A percentile compares a stretch with the other conserved stretches of the same genome.
These are phyloP conservation scores for Pleodorina starrii DNA, from an alignment of 139 green algal genomes.

Conservation along the genomic window DNA sequence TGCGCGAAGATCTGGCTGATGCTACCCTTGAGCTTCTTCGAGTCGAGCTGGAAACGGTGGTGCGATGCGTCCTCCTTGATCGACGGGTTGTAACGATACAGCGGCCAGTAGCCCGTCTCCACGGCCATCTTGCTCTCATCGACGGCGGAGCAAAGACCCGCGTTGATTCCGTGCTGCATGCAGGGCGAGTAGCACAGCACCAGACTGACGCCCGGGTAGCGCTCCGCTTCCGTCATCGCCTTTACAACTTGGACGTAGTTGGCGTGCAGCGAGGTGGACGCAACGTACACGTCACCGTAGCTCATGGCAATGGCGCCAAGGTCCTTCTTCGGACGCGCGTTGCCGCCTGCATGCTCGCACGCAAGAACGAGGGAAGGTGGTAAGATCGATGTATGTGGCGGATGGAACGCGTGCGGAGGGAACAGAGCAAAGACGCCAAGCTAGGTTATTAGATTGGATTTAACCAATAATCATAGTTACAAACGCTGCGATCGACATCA, in stretches of 20 bases:
- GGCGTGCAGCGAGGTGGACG: constrained; percentile 64
- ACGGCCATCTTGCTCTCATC: constrained; percentile 61
- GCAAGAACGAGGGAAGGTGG: no score
- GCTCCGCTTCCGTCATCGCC: constrained; percentile 65
- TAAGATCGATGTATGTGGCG: no score
- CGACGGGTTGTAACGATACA: constrained; percentile 63
- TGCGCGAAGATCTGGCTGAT: constrained; percentile 62
- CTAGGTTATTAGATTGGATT: no score
- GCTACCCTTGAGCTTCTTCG: constrained; percentile 69
- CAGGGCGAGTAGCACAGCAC: constrained; percentile 70
- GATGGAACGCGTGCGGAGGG: no score
- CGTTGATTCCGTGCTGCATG: constrained; percentile 63
- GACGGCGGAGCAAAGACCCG: constrained; percentile 59
- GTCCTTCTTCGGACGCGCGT: constrained; percentile 72
- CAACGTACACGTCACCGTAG: constrained; percentile 74
- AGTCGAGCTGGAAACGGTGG: constrained; percentile 65
- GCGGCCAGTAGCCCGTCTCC: constrained; percentile 70
- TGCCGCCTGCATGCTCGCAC: constrained; percentile 47
- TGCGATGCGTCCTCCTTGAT: constrained; percentile 47
- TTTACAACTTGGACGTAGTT: constrained; percentile 74
- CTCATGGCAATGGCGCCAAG: constrained; percentile 59
- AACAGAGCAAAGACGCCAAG: no score
- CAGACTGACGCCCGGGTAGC: constrained; percentile 66
- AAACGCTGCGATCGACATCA: no score
- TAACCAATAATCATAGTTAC: no score